phyloP scores from a whole-genome alignment of 176 grass and related monocot species.

The Carex scoparia region DNA sequence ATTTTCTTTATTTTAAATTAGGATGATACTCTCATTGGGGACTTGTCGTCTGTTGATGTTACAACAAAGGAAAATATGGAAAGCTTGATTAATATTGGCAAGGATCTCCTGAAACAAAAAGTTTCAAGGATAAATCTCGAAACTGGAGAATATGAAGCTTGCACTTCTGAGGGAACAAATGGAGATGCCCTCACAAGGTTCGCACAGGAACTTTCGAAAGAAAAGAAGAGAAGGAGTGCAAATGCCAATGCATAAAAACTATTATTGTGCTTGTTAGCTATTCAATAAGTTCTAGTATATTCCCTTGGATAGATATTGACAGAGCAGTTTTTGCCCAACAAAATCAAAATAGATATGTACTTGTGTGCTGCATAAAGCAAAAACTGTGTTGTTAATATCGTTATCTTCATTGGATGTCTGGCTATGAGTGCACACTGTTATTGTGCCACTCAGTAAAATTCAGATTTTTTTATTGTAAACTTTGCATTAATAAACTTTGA shows the following conservation, averaged over 20 bases:
- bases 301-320: no score
- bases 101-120: slow-evolving; percentile 30
- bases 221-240: slow-evolving; percentile 28
- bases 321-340: no score
- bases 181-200: slow-evolving; percentile 33
- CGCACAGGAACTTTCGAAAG: slow-evolving; percentile 44
- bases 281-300: no score
- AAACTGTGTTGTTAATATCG: no score
- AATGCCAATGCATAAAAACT: neutral
- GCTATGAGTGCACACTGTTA: neutral
- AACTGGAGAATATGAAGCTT: slow-evolving; percentile 24
- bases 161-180: slow-evolving; percentile 35
- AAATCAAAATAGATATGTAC: no score
- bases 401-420: neutral
- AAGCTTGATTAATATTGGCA: slow-evolving; percentile 38
- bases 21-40: slow-evolving; percentile 42
- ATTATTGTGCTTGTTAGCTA: no score
- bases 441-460: neutral
- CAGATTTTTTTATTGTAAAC: neutral
- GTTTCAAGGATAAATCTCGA: slow-evolving; percentile 59
- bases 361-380: no score
- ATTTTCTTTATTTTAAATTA: neutral
- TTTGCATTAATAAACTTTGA: neutral
- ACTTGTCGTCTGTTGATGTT: slow-evolving; percentile 43
- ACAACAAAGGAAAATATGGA: slow-evolving; percentile 59